These are phyloP conservation scores for Eutrema yunnanense DNA, from an alignment of 345 rosid genomes.

Conservation along the genomic window DNA sequence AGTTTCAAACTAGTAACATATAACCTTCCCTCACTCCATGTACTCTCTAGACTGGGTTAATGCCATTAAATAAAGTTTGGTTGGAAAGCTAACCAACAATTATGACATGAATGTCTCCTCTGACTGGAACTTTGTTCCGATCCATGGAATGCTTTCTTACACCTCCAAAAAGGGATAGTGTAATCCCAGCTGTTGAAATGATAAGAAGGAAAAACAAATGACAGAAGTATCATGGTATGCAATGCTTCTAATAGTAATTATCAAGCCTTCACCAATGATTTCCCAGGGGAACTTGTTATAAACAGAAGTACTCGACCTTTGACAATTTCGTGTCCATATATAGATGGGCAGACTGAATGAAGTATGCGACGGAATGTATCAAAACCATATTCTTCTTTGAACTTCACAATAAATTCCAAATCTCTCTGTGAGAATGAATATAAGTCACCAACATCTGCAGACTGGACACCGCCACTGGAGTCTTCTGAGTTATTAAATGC, in stretches of 20 bases:
- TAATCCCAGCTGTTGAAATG: conserved; percentile 73
- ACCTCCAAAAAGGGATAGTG: conserved; percentile 91
- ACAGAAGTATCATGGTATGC: conserved; percentile 3
- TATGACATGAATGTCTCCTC: conserved; percentile 98
- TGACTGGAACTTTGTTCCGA: conserved; percentile 90
- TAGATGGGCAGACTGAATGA: conserved; percentile 92
- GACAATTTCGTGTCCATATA: conserved; percentile 94
- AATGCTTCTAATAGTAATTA: conserved; percentile 1
- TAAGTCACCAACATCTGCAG: conserved; percentile 55
- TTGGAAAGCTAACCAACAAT: conserved; percentile 65
- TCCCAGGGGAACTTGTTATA: not conserved
- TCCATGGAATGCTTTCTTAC: conserved; percentile 89
- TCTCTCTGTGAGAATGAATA: conserved; percentile 80
- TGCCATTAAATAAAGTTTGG: not conserved
- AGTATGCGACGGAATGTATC: conserved; percentile 73
- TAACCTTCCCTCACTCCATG: not conserved
- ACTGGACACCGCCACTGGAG: conserved; percentile 37
- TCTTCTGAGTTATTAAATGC: conserved; percentile 49
- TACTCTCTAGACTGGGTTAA: not conserved
- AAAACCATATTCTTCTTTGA: conserved; percentile 72
- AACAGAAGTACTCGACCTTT: conserved; percentile 52
- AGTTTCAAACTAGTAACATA: not conserved
- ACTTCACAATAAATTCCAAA: conserved; percentile 89
- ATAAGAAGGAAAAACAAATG: not conserved
- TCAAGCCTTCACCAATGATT: not conserved